Base-by-base conservation (phyloP, 2,329 filamentous ascomycete species). In the Penicillium corylophilum region DNA sequence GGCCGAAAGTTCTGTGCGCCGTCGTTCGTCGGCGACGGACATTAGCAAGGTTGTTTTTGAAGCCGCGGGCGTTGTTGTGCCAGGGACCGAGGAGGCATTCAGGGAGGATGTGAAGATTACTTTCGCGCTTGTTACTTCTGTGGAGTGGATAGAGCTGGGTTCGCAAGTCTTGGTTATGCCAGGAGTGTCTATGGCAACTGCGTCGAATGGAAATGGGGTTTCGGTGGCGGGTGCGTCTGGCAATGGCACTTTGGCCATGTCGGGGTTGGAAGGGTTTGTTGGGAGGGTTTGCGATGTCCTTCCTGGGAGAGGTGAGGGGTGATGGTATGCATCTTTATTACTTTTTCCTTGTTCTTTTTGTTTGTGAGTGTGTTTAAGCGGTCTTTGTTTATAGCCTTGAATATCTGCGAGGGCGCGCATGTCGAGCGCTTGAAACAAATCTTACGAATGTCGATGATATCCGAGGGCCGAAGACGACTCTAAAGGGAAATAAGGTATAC, bases 121-220 rank as follows among this genome's bases (percentile, higher is more conserved):
- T 0, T 82, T 85, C 59, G 76, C 77, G 6, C 83, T 86, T 59
- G 77, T 82, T 16, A 77, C 78, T 5, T 78, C 78, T 8, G 75
- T 78, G 31, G 83, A 86, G 64, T 85, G 79, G 70, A 72, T 85
- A 22, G 77, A 83, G 59, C 50, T 76, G 10, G 82, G 77, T 6
- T 80, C 80, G n/a, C 77, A 76, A 53, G 77, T 84, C 10, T 69
- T 86, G 23, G 76, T 85, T 9, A 81, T 85, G 75, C 82, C 82
- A 3, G 82, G 82, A 15, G 76, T 80, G 38, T 79, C 79, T 2
- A 61, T 66, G 23, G 68, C 78, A 2, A 74, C 77, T 31, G 77
- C 77, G 10, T 74, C 78, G 20, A 26, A 26, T 10, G 74, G 72
- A 13, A 26, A 41, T 10, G 74, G 72, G 12, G 76, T 77, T 26